Base-by-base conservation (phyloP, 1,284 basidiomycete species). In the Athelia sp. region DNA sequence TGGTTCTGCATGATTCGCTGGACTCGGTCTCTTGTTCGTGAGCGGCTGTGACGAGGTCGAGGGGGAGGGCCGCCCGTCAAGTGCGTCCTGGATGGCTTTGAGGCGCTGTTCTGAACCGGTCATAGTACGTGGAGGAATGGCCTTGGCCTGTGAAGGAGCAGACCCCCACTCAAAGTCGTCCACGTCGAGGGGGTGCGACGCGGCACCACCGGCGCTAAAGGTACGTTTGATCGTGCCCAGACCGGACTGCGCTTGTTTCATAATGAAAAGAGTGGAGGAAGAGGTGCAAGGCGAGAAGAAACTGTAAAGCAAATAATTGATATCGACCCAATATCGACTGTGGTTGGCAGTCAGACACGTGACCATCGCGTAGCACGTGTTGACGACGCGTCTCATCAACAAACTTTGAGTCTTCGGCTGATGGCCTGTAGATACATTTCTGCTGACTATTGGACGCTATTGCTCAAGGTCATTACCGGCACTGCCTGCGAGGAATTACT, bases 71-170 rank as follows among this genome's bases (percentile, higher is more conserved):
- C 52, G 59, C n/a, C 65, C 63, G 35, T 56, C 65, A 11, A 81
- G 60, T 3, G 73, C 77, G 43, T 73, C 74, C 56, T 81, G 72
- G 36, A 85, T 84, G 43, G 72, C 67, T 55, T 69, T 75, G 10
- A 85, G 56, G 15, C 83, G 75, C 48, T 72, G 62, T 47, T 74
- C 70, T n/a, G 60, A 56, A 15, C 64, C 62, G 19, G 70, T 64
- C 15, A 68, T 57, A 46, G 64, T 65, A 47, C 62, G 60, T n/a
- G 62, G 53, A 9, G 56, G 48, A 10, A 62, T 56, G 11, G 57
- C 62, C 48, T 62, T 60, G n/a, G 62, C 53, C 9, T 55, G 48
- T 10, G 57, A 63, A 42, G 62, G 69, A 26, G 68, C 68, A 2
- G 68, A 62, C 8, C 63, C 59, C 72, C 73, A 73, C 19, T 64